Evolutionary conservation across 768 basidiomycete genomes (phyloP), one percentile per base, ranked within the genome.

Genomic region (Asterophora parasitica): DNA sequence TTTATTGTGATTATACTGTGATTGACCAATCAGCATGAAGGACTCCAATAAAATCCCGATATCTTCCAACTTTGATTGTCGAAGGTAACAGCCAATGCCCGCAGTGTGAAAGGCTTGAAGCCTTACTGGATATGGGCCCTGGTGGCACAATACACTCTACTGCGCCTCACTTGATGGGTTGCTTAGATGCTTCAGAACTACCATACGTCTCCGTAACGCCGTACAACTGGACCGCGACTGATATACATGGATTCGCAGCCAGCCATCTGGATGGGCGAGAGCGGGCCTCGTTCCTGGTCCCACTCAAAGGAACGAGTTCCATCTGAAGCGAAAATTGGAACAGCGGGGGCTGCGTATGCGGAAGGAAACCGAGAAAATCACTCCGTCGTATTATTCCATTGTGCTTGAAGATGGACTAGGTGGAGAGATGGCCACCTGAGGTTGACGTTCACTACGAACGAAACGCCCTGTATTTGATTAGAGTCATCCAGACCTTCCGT

Each of bases 261-360:
- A 8, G 89, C 89, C 0, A 90, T 92, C 31, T 91, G 88, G 88
- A 91, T 92, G 88, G 88, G 84, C 2, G 85, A 87, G 56, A 85
- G 80, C 52, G 86, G 77, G 0, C 76, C 78, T 88, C 19, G 72
- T 74, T 26, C 84, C 86, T 9, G 85, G 85, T 5, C 63, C 71
- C 3, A 64, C 68, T 0, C 37, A 38, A 16, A 43, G 28, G 1
- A 42, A 40, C 70, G 65, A 40, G 64, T 1, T 43, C n/a, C 19
- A 57, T 7, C 67, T 88, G 1, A 72, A 73, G 33, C 65, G 74
- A 7, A 68, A 68, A 4, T 85, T 88, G 49, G 79, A 81, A 34
- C 64, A 77, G 39, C 72, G 85, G 8, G 82, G 81, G 1, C 67
- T 87, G 64, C 52, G 49, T 1, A 78, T 81, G 56, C 72, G 63